A percentile compares a stretch with the other conserved stretches of the same genome.
These are phyloP conservation scores for Suhomyces kilbournensis DNA, from an alignment of 805 yeast species.

Conservation along the genomic window DNA sequence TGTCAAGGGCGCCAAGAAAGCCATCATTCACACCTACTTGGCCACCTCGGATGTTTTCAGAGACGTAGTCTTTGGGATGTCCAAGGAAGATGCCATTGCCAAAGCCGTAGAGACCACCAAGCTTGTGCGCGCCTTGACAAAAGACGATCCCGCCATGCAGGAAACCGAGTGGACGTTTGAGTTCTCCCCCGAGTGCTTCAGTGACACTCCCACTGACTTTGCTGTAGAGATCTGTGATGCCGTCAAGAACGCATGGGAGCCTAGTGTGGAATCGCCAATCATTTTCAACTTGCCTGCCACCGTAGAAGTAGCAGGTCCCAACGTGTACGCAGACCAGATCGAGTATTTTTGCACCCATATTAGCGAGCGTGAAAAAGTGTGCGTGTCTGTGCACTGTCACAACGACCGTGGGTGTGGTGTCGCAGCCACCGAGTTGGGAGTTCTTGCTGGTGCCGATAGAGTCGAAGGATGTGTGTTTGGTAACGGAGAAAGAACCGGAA, in stretches of 20 bases:
- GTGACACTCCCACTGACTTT: slow-evolving; percentile 70
- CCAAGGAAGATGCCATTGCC: slow-evolving; percentile 61
- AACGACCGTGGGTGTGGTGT: slow-evolving; percentile 84
- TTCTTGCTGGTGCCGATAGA: slow-evolving; percentile 82
- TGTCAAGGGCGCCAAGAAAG: slow-evolving; percentile 67
- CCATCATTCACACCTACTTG: slow-evolving; percentile 68
- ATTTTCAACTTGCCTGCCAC: slow-evolving; percentile 81
- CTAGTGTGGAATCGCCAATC: slow-evolving; percentile 69
- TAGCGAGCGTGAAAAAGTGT: slow-evolving; percentile 66
- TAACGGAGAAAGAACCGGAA: slow-evolving; percentile 84
- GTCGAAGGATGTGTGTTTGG: slow-evolving; percentile 83
- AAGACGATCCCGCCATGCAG: slow-evolving; percentile 64
- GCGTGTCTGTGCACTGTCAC: slow-evolving; percentile 71
- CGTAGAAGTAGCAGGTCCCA: slow-evolving; percentile 74
- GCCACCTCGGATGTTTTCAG: slow-evolving; percentile 76
- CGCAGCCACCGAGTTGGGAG: slow-evolving; percentile 75
- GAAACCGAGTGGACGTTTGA: slow-evolving; percentile 70
- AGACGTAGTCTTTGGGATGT: slow-evolving; percentile 72
- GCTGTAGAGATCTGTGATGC: slow-evolving; percentile 79
- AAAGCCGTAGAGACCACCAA: slow-evolving; percentile 72
- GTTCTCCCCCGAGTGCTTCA: slow-evolving; percentile 76
- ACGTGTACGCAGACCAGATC: slow-evolving; percentile 76
- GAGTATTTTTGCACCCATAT: slow-evolving; percentile 70
- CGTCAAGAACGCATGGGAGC: slow-evolving; percentile 76
- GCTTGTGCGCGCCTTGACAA: slow-evolving; percentile 64